Percentiles rank a stretch among this genome's conserved stretches.
Evolutionary conservation across 139 green algal genomes (phyloP).

Genomic region (Spirogloea muscicola): DNA sequence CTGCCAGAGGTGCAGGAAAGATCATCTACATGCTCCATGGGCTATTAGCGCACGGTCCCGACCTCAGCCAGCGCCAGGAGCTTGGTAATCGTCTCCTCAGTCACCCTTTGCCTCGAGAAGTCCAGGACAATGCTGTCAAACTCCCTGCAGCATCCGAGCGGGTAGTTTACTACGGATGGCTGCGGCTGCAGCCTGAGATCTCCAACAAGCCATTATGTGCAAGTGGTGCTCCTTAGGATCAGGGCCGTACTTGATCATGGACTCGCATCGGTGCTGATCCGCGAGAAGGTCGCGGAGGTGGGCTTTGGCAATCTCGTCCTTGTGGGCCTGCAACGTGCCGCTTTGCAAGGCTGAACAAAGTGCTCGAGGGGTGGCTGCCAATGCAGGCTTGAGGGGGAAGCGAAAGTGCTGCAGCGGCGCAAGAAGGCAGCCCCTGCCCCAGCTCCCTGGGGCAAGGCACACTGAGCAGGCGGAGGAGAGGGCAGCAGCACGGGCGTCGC

Average conservation of each 20-base stretch:
- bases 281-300: slow-evolving; percentile 39
- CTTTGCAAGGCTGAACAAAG: no score
- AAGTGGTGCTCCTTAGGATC: not conserved
- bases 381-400: no score
- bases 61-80: slow-evolving; percentile 55
- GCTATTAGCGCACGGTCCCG: not conserved
- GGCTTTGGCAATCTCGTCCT: slow-evolving; percentile 17
- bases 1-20: not conserved
- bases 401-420: no score
- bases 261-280: slow-evolving; percentile 18
- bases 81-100: slow-evolving; percentile 74
- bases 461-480: no score
- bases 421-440: no score
- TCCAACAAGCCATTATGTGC: slow-evolving; percentile 1
- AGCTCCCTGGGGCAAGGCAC: no score
- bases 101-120: slow-evolving; percentile 83
- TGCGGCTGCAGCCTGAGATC: not conserved
- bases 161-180: not conserved
- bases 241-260: slow-evolving; percentile 46
- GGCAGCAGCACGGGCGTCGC: no score
- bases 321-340: slow-evolving; percentile 29
- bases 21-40: no score
- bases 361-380: no score
- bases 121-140: slow-evolving; percentile 82
- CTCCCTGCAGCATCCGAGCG: slow-evolving; percentile 56